Base-by-base conservation (phyloP, 164 flowering plant genomes). In the Amborella trichopoda region DNA sequence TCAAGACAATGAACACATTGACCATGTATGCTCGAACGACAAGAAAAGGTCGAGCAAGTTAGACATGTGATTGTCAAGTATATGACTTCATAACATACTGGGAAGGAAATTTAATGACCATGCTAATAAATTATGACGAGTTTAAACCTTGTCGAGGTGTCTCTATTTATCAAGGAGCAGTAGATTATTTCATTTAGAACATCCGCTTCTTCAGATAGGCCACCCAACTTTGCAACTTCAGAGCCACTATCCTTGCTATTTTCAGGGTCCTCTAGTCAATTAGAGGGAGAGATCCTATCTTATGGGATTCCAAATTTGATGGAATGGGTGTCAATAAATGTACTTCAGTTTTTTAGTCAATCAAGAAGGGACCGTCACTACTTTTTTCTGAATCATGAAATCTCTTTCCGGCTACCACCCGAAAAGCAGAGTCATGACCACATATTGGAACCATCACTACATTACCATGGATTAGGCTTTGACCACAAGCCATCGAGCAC, bases 401-500 rank as follows among this genome's bases (percentile, higher is more conserved):
- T 23, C 49, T 44, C 59, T 53, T 61, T 46, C 73, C 67, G 57
- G 65, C 69, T 16, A 51, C 53, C 50, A 82, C 90, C 51, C 41
- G 70, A 49, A 88, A 82, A 49, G 59, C 18, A 26, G 54, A 75
- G 25, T 55, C 50, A 44, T 70, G 48, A 13, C 78, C 62, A 44
- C 75, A 66, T 39, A 79, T 45, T 18, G 86, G 94, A 26, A 93
- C 54, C 12, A 57, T 40, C 25, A 85, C 83, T 46, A 84, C 37
- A 70, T 93, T 88, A 25, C 96, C 95, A 57, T 6, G 49, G 20
- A 93, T 72, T 49, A 93, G 52, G n/a, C n/a, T n/a, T n/a, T n/a
- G n/a, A n/a, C n/a, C n/a, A n/a, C n/a, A n/a, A n/a, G n/a, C 84
- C 81, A 80, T n/a, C 68, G 53, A 43, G 53, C 34, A 39, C 70